Base-by-base conservation (phyloP, 2,329 filamentous ascomycete genomes). In the Claviceps pazoutovae region DNA sequence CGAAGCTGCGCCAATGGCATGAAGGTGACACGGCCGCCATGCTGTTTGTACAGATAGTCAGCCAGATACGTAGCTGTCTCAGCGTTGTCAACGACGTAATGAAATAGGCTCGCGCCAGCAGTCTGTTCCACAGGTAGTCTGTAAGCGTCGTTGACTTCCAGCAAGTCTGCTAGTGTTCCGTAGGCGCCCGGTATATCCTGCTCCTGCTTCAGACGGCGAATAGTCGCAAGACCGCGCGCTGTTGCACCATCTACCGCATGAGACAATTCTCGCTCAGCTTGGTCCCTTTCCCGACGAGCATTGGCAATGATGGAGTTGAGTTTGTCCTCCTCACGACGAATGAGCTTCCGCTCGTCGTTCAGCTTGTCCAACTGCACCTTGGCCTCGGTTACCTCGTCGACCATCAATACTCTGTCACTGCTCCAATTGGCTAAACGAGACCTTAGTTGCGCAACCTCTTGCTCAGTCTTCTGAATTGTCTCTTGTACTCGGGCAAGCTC, bases 1-100 rank as follows among this genome's bases (percentile, higher is more conserved):
- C 81, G 82, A 37, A 98, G 72, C 56, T 90, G 83, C 56, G 88
- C 91, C 19, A 98, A 74, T 0, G 93, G 93, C 77, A 97, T 91
- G 62, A 96, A 96, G 0, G 94, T 98, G 17, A 98, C 79, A 62
- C 93, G 81, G 13, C 93, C 93, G 16, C 86, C 84, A 55, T 82
- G 85, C 58, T 88, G 82, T 57, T 82, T 83, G 63, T 89, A 85
- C 30, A 98, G 74, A 14, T 82, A 78, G 58, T 91, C 85, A 44
- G 93, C 81, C 37, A 96, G 79, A 58, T 81, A 80, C 1, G 87
- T 88, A 1, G 90, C 89, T 0, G 90, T 96, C 42, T 86, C 81
- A 55, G 94, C 88, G 48, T 85, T 91, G 65, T 98, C 91, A 44
- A 97, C 91, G 11, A 98, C 83, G 58, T 95, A 95, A 67, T 98